Conservation (phyloP, 2,329 filamentous ascomycete species). For the Aureobasidium melanogenum region DNA sequence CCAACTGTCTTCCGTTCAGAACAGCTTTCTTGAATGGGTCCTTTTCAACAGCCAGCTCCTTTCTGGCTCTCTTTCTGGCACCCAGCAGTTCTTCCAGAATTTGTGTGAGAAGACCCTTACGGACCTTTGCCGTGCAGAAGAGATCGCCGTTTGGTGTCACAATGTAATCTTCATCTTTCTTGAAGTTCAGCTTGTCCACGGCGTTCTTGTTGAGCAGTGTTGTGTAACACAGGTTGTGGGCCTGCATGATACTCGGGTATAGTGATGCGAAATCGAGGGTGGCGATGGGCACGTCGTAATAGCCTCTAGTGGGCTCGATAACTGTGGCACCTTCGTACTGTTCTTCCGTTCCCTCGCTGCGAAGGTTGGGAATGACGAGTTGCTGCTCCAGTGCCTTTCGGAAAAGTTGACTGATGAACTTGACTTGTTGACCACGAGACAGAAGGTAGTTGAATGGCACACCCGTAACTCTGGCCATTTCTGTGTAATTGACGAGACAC, state of each 20-base stretch:
- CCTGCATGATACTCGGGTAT: conserved; percentile 98
- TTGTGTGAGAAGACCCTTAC: conserved; percentile 86
- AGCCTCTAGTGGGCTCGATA: conserved; percentile 87
- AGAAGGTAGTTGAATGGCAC: conserved; percentile 95
- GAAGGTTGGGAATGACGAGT: conserved; percentile 84
- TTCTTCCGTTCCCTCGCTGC: conserved; percentile 61
- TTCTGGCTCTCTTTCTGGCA: conserved; percentile 93
- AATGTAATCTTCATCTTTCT: conserved; percentile 92
- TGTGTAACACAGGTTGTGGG: conserved; percentile 96
- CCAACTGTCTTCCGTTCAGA: conserved; percentile 90
- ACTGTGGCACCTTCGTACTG: conserved; percentile 97
- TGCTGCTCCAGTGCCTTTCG: conserved; percentile 89
- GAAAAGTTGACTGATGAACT: conserved; percentile 95
- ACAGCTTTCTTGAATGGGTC: conserved; percentile 98
- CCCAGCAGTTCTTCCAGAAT: conserved; percentile 88
- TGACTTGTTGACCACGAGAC: conserved; percentile 88
- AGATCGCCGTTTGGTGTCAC: conserved; percentile 89
- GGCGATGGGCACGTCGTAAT: conserved; percentile 90
- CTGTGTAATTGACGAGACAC: conserved; percentile 97
- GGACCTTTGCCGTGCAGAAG: conserved; percentile 79
- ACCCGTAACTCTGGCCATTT: conserved; percentile 98
- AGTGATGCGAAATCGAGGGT: conserved; percentile 98
- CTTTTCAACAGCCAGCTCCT: conserved; percentile 76
- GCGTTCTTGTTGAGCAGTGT: conserved; percentile 74
- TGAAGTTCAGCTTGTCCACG: conserved; percentile 65